Evolutionary conservation across 2,329 filamentous ascomycete genomes (phyloP).

Genomic region (Fusarium ramigenum): DNA sequence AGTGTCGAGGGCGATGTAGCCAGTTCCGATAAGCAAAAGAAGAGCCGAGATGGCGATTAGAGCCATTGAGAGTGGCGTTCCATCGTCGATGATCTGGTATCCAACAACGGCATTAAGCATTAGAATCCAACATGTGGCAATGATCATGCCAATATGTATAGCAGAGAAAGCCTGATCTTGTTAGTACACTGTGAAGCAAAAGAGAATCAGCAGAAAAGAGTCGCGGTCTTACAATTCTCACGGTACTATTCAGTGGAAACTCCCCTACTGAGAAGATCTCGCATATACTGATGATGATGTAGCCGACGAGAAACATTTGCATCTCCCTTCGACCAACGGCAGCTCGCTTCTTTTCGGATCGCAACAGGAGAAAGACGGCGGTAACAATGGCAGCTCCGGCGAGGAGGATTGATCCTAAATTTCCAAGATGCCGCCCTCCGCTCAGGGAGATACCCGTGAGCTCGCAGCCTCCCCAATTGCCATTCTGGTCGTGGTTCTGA

Average conservation of each 20-base stretch:
- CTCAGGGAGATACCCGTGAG: constrained; percentile 79
- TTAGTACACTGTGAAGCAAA: constrained; percentile 27
- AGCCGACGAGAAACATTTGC: constrained; percentile 90
- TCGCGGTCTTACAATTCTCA: constrained; percentile 73
- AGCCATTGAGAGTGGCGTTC: constrained; percentile 83
- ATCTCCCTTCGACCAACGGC: constrained; percentile 97
- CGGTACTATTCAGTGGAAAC: constrained; percentile 77
- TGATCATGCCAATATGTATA: constrained; percentile 89
- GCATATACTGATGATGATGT: constrained; percentile 88
- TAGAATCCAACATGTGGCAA: constrained; percentile 88
- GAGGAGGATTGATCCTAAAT: constrained; percentile 91
- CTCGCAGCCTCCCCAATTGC: constrained; percentile 74
- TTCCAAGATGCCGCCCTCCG: constrained; percentile 74
- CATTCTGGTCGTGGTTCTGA: constrained; percentile 69
- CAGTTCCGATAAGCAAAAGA: constrained; percentile 85
- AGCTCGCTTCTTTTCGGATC: constrained; percentile 89
- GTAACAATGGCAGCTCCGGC: constrained; percentile 79
- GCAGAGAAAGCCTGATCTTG: constrained; percentile 79
- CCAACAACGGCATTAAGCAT: constrained; percentile 92
- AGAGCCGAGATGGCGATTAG: constrained; percentile 77
- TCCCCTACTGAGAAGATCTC: constrained; percentile 96
- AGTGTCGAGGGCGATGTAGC: constrained; percentile 95
- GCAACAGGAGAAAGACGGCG: constrained; percentile 74
- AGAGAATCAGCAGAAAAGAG: background rate
- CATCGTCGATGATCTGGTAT: constrained; percentile 93